A percentile compares a stretch with the other conserved stretches of the same genome.
phyloP scores from a whole-genome alignment of 768 basidiomycete species.

The Auriculariales sp. region DNA sequence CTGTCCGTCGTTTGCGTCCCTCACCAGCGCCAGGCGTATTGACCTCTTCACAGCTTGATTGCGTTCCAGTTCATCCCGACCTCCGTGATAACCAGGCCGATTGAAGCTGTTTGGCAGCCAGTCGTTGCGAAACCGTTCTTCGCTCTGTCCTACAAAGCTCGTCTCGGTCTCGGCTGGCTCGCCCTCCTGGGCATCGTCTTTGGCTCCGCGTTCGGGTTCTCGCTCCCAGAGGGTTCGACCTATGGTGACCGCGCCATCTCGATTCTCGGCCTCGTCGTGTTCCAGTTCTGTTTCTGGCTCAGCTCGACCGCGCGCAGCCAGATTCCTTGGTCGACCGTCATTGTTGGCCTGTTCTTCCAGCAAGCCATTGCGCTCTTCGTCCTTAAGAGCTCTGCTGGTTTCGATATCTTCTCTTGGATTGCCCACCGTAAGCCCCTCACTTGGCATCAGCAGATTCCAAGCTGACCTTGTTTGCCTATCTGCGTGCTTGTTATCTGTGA shows the following conservation, averaged over 20 bases:
- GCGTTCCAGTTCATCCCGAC: slow-evolving; percentile 77
- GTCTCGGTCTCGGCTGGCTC: slow-evolving; percentile 60
- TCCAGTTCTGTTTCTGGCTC: slow-evolving; percentile 62
- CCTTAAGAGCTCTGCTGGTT: slow-evolving; percentile 71
- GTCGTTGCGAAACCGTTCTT: slow-evolving; percentile 55
- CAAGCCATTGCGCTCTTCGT: slow-evolving; percentile 83
- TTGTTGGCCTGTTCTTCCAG: slow-evolving; percentile 75
- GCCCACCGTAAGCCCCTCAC: too few species aligned
- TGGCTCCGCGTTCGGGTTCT: slow-evolving; percentile 78
- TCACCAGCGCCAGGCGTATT: neutral
- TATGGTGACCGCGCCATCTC: slow-evolving; percentile 74
- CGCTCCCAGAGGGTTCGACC: slow-evolving; percentile 39
- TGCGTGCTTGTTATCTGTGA: too few species aligned
- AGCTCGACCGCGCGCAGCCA: slow-evolving; percentile 46
- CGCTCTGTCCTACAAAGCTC: slow-evolving; percentile 31
- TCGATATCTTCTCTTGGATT: slow-evolving; percentile 71
- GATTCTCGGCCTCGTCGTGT: slow-evolving; percentile 63
- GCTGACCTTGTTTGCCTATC: too few species aligned
- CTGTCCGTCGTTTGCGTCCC: slow-evolving; percentile 27
- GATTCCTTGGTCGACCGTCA: slow-evolving; percentile 78
- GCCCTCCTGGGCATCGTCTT: slow-evolving; percentile 64
- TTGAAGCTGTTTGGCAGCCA: slow-evolving; percentile 56
- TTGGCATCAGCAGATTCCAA: too few species aligned
- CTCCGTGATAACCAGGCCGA: slow-evolving; percentile 52
- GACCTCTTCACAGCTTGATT: slow-evolving; percentile 31